Conservation (phyloP, 306 rosid genomes). For the Cucumis melo region DNA sequence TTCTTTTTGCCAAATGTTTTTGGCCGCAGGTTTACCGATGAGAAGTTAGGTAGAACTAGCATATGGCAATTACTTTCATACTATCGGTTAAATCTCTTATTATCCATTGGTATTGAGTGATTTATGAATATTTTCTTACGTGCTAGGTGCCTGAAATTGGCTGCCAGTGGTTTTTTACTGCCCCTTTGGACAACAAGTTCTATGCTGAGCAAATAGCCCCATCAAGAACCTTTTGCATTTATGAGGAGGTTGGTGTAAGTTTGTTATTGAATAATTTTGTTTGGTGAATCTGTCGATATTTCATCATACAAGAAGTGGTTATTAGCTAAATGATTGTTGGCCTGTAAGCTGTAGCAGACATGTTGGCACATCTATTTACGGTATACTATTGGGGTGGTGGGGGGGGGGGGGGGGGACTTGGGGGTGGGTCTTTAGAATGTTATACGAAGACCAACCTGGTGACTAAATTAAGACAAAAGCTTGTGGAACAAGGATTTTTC, state of each 20-base stretch:
- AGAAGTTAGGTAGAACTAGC: neutral
- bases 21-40: neutral
- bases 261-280: neutral
- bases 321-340: neutral
- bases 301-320: neutral
- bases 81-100: neutral
- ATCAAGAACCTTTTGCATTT: slow-evolving; percentile 79
- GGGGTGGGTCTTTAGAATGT: neutral
- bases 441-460: neutral
- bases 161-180: slow-evolving; percentile 65
- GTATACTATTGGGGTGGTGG: too few relatives aligned
- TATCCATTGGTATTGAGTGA: neutral
- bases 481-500: too few relatives aligned
- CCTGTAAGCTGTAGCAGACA: neutral
- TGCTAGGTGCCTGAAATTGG: slow-evolving; percentile 63
- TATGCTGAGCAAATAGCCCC: slow-evolving; percentile 53
- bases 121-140: neutral
- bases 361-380: neutral
- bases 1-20: neutral
- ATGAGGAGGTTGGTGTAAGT: slow-evolving; percentile 57
- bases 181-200: slow-evolving; percentile 30
- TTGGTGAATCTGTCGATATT: neutral
- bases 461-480: neutral
- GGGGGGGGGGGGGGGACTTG: too few relatives aligned
- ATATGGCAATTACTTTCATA: neutral